Percentiles rank a stretch among this genome's conserved stretches.
These are phyloP conservation scores for Allomyces javanicus DNA, from an alignment of 192 early-diverging fungal genomes.

Conservation along the genomic window DNA sequence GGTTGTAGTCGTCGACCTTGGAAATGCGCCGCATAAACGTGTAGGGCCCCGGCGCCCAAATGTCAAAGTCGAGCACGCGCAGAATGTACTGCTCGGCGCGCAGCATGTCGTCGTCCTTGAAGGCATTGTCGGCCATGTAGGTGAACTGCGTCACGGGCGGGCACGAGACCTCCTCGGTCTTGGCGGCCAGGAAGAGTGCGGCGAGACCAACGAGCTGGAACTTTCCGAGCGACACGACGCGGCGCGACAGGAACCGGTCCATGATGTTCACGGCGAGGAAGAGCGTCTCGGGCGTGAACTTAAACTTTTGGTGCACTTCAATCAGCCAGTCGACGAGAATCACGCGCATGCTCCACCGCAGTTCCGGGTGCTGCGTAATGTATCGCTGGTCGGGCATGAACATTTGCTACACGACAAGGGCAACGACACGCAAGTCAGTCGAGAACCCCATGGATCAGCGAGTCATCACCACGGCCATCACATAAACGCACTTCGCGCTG, in stretches of 20 bases:
- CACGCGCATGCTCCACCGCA: conserved; percentile 79
- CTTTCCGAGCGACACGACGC: conserved; percentile 65
- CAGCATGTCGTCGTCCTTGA: conserved; percentile 64
- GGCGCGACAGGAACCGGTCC: conserved; percentile 77
- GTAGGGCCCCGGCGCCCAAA: conserved; percentile 79
- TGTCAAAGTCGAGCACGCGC: conserved; percentile 61
- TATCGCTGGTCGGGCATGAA: conserved; percentile 64
- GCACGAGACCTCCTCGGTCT: conserved; percentile 82
- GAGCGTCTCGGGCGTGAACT: conserved; percentile 81
- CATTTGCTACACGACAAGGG: conserved; percentile 4
- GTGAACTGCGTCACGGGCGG: conserved; percentile 70
- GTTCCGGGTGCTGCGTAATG: conserved; percentile 62
- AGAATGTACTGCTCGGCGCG: conserved; percentile 84
- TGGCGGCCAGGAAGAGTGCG: conserved; percentile 71
- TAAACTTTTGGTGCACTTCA: conserved; percentile 78
- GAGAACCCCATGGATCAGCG: background rate
- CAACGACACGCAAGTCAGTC: background rate
- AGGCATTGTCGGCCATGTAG: conserved; percentile 63
- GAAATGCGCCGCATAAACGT: conserved; percentile 75
- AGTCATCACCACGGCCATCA: background rate
- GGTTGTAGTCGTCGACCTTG: conserved; percentile 76
- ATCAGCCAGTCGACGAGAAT: conserved; percentile 92
- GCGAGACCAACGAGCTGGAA: conserved; percentile 89
- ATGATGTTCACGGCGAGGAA: conserved; percentile 84
- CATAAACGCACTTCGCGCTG: conserved; percentile 35